phyloP scores from a whole-genome alignment of 148 eudicot species.

The Nepenthes mirabilis region DNA sequence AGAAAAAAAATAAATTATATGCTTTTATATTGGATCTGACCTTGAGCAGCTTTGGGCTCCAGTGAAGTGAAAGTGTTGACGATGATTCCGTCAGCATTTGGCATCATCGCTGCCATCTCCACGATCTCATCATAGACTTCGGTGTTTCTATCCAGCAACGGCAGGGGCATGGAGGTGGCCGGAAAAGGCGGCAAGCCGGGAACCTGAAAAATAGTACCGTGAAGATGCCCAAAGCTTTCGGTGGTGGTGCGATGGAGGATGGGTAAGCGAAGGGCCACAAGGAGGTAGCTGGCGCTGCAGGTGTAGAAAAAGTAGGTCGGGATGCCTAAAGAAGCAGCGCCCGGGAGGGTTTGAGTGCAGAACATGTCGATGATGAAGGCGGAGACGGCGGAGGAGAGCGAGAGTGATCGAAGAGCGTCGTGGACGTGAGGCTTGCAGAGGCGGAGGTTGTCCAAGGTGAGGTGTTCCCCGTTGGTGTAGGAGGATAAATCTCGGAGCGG shows the following conservation, averaged over 20 bases:
- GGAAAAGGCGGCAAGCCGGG: neutral
- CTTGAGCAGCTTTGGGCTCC: conserved; percentile 12
- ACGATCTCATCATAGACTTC: neutral
- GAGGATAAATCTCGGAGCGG: neutral
- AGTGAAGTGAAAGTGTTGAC: conserved; percentile 15
- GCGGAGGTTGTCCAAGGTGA: neutral
- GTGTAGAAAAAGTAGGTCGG: neutral
- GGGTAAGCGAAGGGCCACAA: neutral
- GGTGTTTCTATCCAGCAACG: conserved; percentile 4
- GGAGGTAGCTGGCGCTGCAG: neutral
- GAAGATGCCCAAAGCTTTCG: neutral
- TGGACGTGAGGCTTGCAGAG: neutral
- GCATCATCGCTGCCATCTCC: neutral
- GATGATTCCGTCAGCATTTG: conserved; percentile 12
- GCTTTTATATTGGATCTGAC: neutral
- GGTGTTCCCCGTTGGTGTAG: neutral
- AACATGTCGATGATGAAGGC: neutral
- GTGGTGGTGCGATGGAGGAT: neutral
- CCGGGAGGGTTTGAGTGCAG: neutral
- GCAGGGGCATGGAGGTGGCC: neutral
- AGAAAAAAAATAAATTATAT: too few species aligned
- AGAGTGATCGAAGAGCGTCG: neutral
- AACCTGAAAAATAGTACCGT: neutral
- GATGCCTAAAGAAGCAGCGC: neutral
- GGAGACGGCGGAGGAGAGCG: neutral